These are phyloP conservation scores for Clarireedia monteithiana DNA, from an alignment of 2,329 filamentous ascomycete genomes.

Conservation along the genomic window DNA sequence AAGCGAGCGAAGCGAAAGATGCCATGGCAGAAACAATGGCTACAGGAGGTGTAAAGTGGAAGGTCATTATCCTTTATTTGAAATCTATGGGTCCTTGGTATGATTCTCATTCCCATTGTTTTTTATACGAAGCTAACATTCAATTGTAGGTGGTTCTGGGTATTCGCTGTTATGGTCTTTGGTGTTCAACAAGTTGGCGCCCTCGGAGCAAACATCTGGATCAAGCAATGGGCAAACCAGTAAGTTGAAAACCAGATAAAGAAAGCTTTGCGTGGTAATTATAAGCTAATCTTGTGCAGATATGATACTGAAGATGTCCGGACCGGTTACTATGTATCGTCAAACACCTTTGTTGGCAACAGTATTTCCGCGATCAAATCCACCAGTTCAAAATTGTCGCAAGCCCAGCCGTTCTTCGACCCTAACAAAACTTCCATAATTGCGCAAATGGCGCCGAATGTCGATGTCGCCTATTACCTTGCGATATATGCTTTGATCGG, in stretches of 20 bases:
- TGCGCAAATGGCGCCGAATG: constrained; percentile 37
- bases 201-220: constrained; percentile 89
- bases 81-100: constrained; percentile 83
- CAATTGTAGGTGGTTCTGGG: constrained; percentile 66
- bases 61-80: constrained; percentile 80
- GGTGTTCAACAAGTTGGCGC: constrained; percentile 74
- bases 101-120: constrained; percentile 1
- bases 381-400: constrained; percentile 20
- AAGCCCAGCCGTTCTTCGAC: constrained; percentile 28
- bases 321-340: constrained; percentile 12
- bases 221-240: constrained; percentile 88
- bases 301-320: constrained; percentile 29
- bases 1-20: constrained; percentile 33
- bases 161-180: constrained; percentile 67
- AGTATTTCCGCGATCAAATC: constrained; percentile 22
- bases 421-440: constrained; percentile 26
- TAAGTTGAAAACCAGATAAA: constrained; percentile 38
- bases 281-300: background rate
- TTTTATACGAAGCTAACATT: constrained; percentile 10
- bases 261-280: background rate
- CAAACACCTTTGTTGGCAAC: constrained; percentile 23
- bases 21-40: constrained; percentile 71
- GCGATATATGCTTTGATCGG: constrained; percentile 75
- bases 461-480: constrained; percentile 80
- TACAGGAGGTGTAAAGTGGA: constrained; percentile 78